Evolutionary conservation across 2,329 filamentous ascomycete species (phyloP).

Genomic region (Stagonosporopsis vannaccii): DNA sequence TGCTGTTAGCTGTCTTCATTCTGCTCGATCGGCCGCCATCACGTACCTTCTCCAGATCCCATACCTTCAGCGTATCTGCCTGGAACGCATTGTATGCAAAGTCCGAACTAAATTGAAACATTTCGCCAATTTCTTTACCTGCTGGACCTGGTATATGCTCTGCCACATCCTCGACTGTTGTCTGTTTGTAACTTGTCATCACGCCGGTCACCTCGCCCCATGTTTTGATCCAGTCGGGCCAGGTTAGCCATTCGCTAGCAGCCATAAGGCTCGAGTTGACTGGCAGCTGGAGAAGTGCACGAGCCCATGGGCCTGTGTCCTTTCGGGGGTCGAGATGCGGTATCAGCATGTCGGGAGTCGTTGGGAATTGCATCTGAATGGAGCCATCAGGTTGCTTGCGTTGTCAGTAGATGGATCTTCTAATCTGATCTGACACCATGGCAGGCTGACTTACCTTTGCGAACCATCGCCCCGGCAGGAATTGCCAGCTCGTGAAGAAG

Average conservation of each 20-base stretch:
- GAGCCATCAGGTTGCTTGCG: constrained; percentile 21
- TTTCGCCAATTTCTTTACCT: constrained; percentile 39
- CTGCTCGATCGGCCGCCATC: not conserved
- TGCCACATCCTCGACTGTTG: constrained; percentile 25
- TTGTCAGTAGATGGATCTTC: not conserved
- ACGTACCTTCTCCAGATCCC: constrained; percentile 23
- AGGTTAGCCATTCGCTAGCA: constrained; percentile 26
- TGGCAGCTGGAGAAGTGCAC: constrained; percentile 26
- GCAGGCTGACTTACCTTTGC: constrained; percentile 20
- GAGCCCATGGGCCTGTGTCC: constrained; percentile 29
- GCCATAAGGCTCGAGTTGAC: constrained; percentile 37
- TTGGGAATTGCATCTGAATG: constrained; percentile 28
- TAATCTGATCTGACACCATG: not conserved
- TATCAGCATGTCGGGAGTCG: constrained; percentile 16
- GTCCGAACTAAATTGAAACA: constrained; percentile 36
- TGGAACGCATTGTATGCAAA: constrained; percentile 46
- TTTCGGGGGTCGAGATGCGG: constrained; percentile 24
- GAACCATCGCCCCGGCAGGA: constrained; percentile 24
- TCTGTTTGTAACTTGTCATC: constrained; percentile 28
- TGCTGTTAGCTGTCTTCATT: not conserved
- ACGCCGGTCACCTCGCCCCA: constrained; percentile 33
- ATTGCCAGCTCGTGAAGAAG: constrained; percentile 32
- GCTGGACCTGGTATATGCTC: constrained; percentile 28
- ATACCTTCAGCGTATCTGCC: constrained; percentile 16
- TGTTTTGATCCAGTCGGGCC: constrained; percentile 28